These are phyloP conservation scores for Coemansia sp. DNA, from an alignment of 192 early-diverging fungal species.

Conservation along the genomic window DNA sequence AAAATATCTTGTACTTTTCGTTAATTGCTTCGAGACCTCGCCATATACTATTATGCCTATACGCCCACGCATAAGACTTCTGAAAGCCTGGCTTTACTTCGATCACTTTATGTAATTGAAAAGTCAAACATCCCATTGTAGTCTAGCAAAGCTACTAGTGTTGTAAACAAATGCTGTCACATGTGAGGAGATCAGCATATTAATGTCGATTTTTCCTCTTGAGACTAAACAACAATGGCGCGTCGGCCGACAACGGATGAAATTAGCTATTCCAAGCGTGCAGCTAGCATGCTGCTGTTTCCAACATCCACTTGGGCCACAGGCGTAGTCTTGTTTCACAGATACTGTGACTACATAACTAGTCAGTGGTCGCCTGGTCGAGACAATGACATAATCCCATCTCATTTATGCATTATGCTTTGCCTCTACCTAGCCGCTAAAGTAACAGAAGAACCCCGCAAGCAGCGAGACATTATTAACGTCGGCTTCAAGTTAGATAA, in stretches of 20 bases:
- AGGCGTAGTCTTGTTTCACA: constrained; percentile 26
- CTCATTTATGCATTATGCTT: constrained; percentile 24
- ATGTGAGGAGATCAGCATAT: neutral
- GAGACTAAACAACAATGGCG: neutral
- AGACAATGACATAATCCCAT: constrained; percentile 4
- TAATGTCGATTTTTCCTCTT: neutral
- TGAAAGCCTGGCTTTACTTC: too few species aligned
- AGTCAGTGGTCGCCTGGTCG: neutral
- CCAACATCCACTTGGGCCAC: constrained; percentile 40
- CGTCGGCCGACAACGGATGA: constrained; percentile 8
- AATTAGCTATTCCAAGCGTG: constrained; percentile 14
- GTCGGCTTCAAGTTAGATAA: constrained; percentile 22
- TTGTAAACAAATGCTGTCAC: neutral
- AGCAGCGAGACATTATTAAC: constrained; percentile 36
- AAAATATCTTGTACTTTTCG: neutral
- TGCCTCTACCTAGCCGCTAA: constrained; percentile 44
- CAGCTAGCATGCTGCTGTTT: constrained; percentile 21
- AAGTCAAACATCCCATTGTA: neutral
- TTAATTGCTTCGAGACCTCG: too few species aligned
- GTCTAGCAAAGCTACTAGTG: neutral
- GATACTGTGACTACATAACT: constrained; percentile 17
- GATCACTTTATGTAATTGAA: neutral
- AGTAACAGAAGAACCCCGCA: constrained; percentile 40
- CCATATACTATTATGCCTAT: neutral
- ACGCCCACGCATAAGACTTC: too few species aligned